These are phyloP conservation scores for Candida insectorum DNA, from an alignment of 805 yeast genomes.

Conservation along the genomic window DNA sequence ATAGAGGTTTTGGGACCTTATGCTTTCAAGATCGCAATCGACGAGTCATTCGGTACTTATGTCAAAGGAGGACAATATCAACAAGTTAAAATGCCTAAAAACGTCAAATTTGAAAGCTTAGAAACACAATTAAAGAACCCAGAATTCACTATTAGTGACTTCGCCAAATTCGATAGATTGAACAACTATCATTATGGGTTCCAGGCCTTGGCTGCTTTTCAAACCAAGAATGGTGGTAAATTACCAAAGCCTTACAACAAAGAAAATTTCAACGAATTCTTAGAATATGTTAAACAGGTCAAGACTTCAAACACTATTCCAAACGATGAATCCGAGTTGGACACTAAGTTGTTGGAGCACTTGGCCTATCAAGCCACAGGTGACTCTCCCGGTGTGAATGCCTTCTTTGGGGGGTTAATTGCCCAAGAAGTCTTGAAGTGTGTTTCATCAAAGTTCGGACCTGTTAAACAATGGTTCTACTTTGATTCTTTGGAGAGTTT, in stretches of 20 bases:
- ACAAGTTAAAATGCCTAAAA: constrained; percentile 83
- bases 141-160: constrained; percentile 78
- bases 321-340: constrained; percentile 51
- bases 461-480: constrained; percentile 86
- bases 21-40: constrained; percentile 71
- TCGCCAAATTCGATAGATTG: constrained; percentile 92
- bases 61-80: constrained; percentile 85
- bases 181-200: constrained; percentile 87
- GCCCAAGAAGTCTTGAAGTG: constrained; percentile 98
- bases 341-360: constrained; percentile 65
- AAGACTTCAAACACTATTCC: constrained; percentile 54
- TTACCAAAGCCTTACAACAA: constrained; percentile 77
- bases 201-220: constrained; percentile 81
- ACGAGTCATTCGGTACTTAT: constrained; percentile 58
- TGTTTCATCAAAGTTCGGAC: constrained; percentile 92
- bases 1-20: constrained; percentile 92
- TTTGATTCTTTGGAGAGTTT: constrained; percentile 92
- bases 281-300: constrained; percentile 57
- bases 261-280: constrained; percentile 68
- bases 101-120: constrained; percentile 60
- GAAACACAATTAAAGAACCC: constrained; percentile 68
- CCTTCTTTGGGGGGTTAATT: constrained; percentile 87
- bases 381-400: constrained; percentile 85
- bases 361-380: constrained; percentile 85
- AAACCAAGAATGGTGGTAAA: constrained; percentile 53